Evolutionary conservation across 306 rosid genomes (phyloP), one percentile per base, ranked within the genome.

Genomic region (Sicyos baderoa): DNA sequence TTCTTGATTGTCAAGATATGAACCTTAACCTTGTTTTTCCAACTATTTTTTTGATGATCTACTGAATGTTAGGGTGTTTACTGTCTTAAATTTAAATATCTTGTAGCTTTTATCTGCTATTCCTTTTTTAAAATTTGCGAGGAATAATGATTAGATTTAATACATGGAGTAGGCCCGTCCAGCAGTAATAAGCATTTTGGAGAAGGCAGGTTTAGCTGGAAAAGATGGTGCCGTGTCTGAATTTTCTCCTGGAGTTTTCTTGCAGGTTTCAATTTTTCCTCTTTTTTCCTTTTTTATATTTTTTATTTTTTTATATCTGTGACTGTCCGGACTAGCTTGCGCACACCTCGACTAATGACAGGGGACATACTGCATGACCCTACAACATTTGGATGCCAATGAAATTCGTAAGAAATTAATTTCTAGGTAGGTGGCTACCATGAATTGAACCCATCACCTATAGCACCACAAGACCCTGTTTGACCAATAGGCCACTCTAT

Each of bases 151-250:
- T 27, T 47, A n/a, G 37, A 54, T 54, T 72, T 59, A 40, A 58
- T 29, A 19, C 79, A 59, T 76, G 74, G 45, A 82, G 74, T 85
- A 89, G 98, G 78, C 98, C 75, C 98, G 97, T 76, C 86, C 95
- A 54, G 89, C 98, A 60, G 98, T 82, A 60, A 75, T 89, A 69
- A 84, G 81, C 74, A 71, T 80, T 76, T 83, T 93, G 71, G 84
- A 82, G 80, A 78, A 27, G 83, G 88, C 85, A 59, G 93, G 77
- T 72, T 85, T 93, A 81, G 84, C 89, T 37, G 97, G 97, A 81
- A 85, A 83, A 78, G 96, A 81, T 79, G 94, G 98, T 78, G 80
- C 86, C 75, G 91, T 86, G 71, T 93, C 98, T 64, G 91, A 89
- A 60, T 77, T 75, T 76, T 84, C 95, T 71, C 94, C 94, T 42